phyloP scores from a whole-genome alignment of 2,329 filamentous ascomycete species.

The Podosphaera xanthii region DNA sequence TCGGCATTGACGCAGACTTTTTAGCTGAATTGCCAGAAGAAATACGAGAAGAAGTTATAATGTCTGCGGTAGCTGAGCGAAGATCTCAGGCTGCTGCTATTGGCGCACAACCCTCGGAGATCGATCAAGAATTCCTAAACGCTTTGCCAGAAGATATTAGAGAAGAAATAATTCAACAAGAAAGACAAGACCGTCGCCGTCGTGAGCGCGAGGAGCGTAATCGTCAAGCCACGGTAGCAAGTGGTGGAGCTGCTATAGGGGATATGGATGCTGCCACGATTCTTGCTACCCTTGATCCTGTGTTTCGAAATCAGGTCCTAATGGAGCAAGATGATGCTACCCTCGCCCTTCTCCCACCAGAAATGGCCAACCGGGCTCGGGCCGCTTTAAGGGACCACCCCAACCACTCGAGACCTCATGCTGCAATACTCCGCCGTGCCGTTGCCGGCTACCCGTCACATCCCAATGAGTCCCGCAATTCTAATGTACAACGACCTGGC shows the following conservation, averaged over 20 bases:
- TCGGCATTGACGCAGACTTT: slow-evolving; percentile 88
- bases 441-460: slow-evolving; percentile 21
- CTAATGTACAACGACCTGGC: slow-evolving; percentile 30
- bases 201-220: slow-evolving; percentile 65
- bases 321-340: slow-evolving; percentile 82
- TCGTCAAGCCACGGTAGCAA: slow-evolving; percentile 33
- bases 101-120: slow-evolving; percentile 56
- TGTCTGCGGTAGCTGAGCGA: slow-evolving; percentile 65
- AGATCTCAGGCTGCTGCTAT: slow-evolving; percentile 52
- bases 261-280: slow-evolving; percentile 88
- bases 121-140: slow-evolving; percentile 83
- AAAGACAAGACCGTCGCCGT: slow-evolving; percentile 69
- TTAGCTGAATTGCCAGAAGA: slow-evolving; percentile 95
- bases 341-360: slow-evolving; percentile 60
- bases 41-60: slow-evolving; percentile 84
- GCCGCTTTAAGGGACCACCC: slow-evolving; percentile 29
- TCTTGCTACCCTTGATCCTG: slow-evolving; percentile 68
- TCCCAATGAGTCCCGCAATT: slow-evolving; percentile 12
- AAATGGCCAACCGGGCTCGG: slow-evolving; percentile 69
- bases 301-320: slow-evolving; percentile 64
- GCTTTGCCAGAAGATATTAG: slow-evolving; percentile 79
- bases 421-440: slow-evolving; percentile 22
- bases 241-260: slow-evolving; percentile 27
- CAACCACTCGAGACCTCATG: slow-evolving; percentile 7
- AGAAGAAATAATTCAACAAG: slow-evolving; percentile 73